Conservation (phyloP, 106 monocot species). For the Allium fistulosum region DNA sequence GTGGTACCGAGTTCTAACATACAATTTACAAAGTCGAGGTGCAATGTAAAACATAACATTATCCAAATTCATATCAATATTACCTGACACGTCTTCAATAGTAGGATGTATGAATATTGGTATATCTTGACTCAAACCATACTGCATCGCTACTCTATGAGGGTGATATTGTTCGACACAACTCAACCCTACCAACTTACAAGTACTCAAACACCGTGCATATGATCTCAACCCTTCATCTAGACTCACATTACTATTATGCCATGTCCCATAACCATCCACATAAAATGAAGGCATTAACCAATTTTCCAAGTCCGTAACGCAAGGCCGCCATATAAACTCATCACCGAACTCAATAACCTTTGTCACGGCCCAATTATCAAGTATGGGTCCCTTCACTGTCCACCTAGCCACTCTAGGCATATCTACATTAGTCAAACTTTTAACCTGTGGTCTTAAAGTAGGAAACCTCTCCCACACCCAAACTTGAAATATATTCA, state of each 20-base stretch:
- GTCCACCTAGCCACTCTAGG: too few species aligned
- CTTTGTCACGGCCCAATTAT: too few species aligned
- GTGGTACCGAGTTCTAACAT: not conserved
- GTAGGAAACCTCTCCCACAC: too few species aligned
- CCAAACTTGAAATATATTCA: too few species aligned
- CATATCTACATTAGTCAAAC: too few species aligned
- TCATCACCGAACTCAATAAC: too few species aligned
- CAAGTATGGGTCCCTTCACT: too few species aligned
- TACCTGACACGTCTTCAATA: conserved; percentile 31
- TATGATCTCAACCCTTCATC: conserved; percentile 30
- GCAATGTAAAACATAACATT: not conserved
- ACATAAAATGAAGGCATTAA: too few species aligned
- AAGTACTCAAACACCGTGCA: conserved; percentile 25
- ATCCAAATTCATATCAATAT: not conserved
- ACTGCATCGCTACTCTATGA: conserved; percentile 40
- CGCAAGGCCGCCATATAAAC: too few species aligned
- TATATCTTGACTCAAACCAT: conserved; percentile 65
- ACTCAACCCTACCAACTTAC: conserved; percentile 12
- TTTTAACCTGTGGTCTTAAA: too few species aligned
- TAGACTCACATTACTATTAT: not conserved
- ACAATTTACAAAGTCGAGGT: not conserved
- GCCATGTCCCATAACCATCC: too few species aligned
- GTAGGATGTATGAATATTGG: conserved; percentile 26
- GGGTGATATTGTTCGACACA: conserved; percentile 43
- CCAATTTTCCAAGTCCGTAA: too few species aligned